Conservation (phyloP, 108 stramenopile genomes). For the Epipyxis sp. region DNA sequence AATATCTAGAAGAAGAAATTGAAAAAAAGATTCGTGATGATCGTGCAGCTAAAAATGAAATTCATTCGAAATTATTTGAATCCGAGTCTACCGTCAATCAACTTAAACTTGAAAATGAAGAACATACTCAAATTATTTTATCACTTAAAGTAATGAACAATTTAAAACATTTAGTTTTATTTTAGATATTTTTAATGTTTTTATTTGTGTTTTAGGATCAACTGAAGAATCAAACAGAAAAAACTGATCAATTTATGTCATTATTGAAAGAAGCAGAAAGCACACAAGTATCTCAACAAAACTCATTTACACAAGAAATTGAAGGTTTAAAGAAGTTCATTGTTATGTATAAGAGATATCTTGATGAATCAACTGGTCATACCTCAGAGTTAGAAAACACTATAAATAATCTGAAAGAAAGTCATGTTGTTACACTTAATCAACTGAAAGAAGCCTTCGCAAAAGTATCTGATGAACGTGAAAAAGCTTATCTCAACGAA, state of each 20-base stretch:
- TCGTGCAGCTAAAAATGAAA: background rate
- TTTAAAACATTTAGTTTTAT: background rate
- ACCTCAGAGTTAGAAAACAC: background rate
- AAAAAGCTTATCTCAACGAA: background rate
- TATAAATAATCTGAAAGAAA: background rate
- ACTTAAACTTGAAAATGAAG: background rate
- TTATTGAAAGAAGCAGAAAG: background rate
- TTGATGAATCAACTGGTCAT: constrained; percentile 10
- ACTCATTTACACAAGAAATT: background rate
- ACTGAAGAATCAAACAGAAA: background rate
- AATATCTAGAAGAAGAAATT: background rate
- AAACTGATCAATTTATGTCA: background rate
- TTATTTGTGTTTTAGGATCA: background rate
- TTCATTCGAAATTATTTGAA: background rate
- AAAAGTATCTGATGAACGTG: background rate
- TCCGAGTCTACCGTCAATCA: background rate
- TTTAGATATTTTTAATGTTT: background rate
- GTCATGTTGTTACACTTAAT: background rate
- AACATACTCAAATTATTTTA: background rate
- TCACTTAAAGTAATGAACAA: background rate
- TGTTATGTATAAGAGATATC: constrained; percentile 13
- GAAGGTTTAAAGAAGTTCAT: background rate
- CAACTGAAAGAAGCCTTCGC: constrained; percentile 4
- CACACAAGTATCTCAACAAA: background rate
- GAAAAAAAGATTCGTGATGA: background rate